Conservation (phyloP, 768 basidiomycete species). For the Lentinus brumalis region DNA sequence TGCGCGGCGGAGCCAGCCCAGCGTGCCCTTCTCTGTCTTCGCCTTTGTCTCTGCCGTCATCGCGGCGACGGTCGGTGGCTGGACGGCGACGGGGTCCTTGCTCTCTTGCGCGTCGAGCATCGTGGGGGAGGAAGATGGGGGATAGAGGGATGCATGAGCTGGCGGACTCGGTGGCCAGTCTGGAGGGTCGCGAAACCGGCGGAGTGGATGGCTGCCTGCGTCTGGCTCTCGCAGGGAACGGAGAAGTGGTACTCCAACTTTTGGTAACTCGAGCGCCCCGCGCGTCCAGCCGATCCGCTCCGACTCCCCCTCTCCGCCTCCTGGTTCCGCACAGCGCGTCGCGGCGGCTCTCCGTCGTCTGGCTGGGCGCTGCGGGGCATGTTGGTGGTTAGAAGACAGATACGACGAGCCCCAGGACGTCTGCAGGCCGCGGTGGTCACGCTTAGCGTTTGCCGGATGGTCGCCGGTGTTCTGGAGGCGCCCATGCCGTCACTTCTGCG, state of each 20-base stretch:
- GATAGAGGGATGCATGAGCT: slow-evolving; percentile 12
- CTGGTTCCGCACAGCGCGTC: not conserved
- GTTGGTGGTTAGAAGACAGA: not conserved
- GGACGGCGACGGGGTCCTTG: not conserved
- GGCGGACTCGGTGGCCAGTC: slow-evolving; percentile 5
- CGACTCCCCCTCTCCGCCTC: not conserved
- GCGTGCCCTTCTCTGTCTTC: not conserved
- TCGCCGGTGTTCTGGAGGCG: not conserved
- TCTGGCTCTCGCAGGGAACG: slow-evolving; percentile 17
- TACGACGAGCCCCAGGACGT: not conserved
- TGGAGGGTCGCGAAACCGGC: slow-evolving; percentile 11
- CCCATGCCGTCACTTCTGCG: not conserved
- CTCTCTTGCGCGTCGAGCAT: not conserved
- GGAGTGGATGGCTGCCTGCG: slow-evolving; percentile 9
- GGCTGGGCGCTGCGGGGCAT: not conserved
- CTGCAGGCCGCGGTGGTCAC: not conserved
- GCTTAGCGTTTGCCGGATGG: not conserved
- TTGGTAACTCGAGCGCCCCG: slow-evolving; percentile 2
- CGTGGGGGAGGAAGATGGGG: slow-evolving; percentile 4
- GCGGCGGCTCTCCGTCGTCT: not conserved
- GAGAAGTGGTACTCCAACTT: slow-evolving; percentile 20
- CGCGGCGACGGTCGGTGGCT: not conserved
- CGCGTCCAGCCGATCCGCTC: slow-evolving; percentile 13
- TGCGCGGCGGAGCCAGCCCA: not conserved
- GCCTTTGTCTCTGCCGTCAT: not conserved